Base-by-base conservation (phyloP, 352 stramenopile species). In the Pythium biforme region DNA sequence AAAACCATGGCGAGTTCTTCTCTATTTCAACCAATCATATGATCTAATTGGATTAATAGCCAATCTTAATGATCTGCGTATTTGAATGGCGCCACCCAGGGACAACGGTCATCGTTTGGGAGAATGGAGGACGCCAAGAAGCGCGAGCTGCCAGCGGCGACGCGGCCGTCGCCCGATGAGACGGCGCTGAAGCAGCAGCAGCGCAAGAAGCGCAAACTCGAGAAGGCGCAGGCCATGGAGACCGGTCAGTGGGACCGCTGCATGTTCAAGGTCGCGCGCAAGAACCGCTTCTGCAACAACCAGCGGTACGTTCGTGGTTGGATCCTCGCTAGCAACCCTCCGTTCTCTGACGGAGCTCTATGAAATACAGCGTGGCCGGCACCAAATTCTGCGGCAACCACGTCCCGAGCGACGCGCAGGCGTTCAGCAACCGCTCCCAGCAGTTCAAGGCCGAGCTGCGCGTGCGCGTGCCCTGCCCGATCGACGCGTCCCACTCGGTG, bases 201-300 rank as follows among this genome's bases (percentile, higher is more conserved):
- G 52, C 57, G 66, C 31, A 72, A 73, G 61, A 73, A 74, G 58
- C 81, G 83, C 60, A 94, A 94, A 62, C 68, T 86, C 48, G 60
- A 66, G 1, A 94, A 94, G 70, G 48, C 62, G 8, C 56, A 72
- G 22, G 72, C 76, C 3, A 81, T 77, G 50, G 65, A 77, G 22
- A 67, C 56, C 5, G 83, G 76, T 33, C 67, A 85, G 55, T 94
- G 86, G 86, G 73, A 85, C 3, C 78, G 81, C 50, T 94, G 86
- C 68, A 88, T 92, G 81, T 92, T 92, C 62, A 76, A 73, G 31
- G 69, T 94, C 33, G 72, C 85, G 68, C 78, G 80, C 53, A 94
- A 94, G 69, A 83, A 90, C 47, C 86, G 86, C 64, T 92, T 75
- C 49, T 94, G 86, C 68, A 94, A 92, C 68, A 88, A 92, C 37